Conservation (phyloP, 169 alveolate species). For the Babesia microti region DNA sequence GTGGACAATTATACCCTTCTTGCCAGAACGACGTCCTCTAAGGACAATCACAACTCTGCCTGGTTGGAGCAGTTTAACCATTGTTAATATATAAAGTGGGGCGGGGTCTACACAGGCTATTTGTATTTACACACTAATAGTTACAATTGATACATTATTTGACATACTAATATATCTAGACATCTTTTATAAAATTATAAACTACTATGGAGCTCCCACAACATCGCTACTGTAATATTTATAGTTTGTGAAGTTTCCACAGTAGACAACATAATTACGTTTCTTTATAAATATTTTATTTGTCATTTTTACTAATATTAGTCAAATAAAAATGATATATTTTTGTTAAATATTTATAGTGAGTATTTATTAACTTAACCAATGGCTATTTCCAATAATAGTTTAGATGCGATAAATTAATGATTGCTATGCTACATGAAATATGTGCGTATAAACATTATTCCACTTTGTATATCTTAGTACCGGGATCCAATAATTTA, state of each 20-base stretch:
- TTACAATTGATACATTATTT: not conserved
- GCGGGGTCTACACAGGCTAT: not conserved
- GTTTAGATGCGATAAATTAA: no score
- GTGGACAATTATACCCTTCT: conserved; percentile 92
- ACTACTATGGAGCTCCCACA: not conserved
- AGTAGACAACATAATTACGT: no score
- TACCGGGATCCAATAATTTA: no score
- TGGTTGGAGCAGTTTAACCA: conserved; percentile 78
- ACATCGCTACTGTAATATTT: not conserved
- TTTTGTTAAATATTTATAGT: no score
- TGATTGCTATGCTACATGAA: no score
- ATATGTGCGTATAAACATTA: no score
- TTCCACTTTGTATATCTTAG: no score
- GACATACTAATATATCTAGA: not conserved
- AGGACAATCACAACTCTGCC: conserved; percentile 95
- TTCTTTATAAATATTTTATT: no score
- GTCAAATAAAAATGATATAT: no score
- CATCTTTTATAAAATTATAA: not conserved
- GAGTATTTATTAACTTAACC: no score
- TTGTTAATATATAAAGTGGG: conserved; percentile 10
- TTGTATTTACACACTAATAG: not conserved
- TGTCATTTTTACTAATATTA: no score
- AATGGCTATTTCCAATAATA: no score
- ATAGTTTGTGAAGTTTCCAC: not conserved
- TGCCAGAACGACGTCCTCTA: conserved; percentile 97